A percentile compares a stretch with the other conserved stretches of the same genome.
phyloP scores from a whole-genome alignment of 2,329 filamentous ascomycete species.

The Aspergillus ustus region DNA sequence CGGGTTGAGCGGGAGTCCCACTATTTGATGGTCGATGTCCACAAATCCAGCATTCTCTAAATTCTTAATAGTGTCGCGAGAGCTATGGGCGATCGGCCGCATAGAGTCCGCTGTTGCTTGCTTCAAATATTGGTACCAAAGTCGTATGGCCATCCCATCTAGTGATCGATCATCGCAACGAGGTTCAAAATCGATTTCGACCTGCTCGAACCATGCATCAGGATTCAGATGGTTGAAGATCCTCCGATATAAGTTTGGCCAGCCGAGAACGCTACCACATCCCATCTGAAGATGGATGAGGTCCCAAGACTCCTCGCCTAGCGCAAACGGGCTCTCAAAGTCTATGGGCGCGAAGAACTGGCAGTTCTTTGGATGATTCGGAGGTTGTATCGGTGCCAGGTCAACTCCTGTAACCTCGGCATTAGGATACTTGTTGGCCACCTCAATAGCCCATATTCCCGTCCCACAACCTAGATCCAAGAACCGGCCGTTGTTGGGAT shows the following conservation, averaged over 20 bases:
- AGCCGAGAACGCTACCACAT: slow-evolving; percentile 75
- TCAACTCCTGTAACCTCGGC: slow-evolving; percentile 67
- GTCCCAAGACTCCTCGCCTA: slow-evolving; percentile 73
- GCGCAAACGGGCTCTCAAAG: slow-evolving; percentile 75
- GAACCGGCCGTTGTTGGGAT: slow-evolving; percentile 53
- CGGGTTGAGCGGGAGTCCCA: slow-evolving; percentile 73
- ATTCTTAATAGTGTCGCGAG: slow-evolving; percentile 60
- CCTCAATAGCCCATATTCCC: slow-evolving; percentile 88
- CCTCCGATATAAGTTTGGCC: slow-evolving; percentile 74
- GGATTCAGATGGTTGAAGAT: slow-evolving; percentile 76
- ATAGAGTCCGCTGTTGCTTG: slow-evolving; percentile 69
- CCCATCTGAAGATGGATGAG: slow-evolving; percentile 83
- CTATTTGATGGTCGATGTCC: slow-evolving; percentile 73
- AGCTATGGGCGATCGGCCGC: slow-evolving; percentile 68
- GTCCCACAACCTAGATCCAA: slow-evolving; percentile 80
- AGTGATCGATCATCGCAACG: slow-evolving; percentile 71
- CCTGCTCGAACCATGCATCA: slow-evolving; percentile 79
- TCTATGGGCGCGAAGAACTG: slow-evolving; percentile 72
- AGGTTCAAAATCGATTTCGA: slow-evolving; percentile 85
- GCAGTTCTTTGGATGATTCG: slow-evolving; percentile 72
- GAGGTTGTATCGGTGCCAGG: slow-evolving; percentile 65
- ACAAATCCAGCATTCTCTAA: slow-evolving; percentile 76
- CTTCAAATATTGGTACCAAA: slow-evolving; percentile 73
- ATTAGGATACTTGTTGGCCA: slow-evolving; percentile 69
- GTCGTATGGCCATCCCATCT: slow-evolving; percentile 57